These are phyloP conservation scores for Pistacia integerrima DNA, from an alignment of 345 rosid species.

Conservation along the genomic window DNA sequence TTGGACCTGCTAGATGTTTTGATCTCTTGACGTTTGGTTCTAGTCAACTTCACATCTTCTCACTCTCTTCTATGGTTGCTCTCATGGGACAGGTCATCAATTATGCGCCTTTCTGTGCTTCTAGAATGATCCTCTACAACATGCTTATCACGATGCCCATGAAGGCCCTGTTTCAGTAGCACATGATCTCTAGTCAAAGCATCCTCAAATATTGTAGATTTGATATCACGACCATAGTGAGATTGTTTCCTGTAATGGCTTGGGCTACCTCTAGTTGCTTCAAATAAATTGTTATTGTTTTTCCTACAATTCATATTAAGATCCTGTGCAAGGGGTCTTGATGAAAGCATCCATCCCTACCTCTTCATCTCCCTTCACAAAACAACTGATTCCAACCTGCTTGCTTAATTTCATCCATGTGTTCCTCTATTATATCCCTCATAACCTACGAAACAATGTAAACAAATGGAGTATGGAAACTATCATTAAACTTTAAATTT, in stretches of 20 bases:
- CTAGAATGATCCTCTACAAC: slow-evolving; percentile 33
- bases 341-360: slow-evolving; percentile 30
- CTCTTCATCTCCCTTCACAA: slow-evolving; percentile 54
- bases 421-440: slow-evolving; percentile 83
- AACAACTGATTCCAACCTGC: slow-evolving; percentile 89
- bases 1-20: slow-evolving; percentile 37
- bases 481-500: background rate
- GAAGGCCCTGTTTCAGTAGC: slow-evolving; percentile 27
- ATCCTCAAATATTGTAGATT: slow-evolving; percentile 32
- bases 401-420: slow-evolving; percentile 74
- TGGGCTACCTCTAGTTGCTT: slow-evolving; percentile 20
- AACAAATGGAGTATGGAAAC: slow-evolving; percentile 12
- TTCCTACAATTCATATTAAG: slow-evolving; percentile 19
- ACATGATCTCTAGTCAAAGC: slow-evolving; percentile 30
- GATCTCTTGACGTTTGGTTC: slow-evolving; percentile 28
- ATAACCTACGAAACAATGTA: slow-evolving; percentile 49
- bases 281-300: slow-evolving; percentile 25
- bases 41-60: slow-evolving; percentile 26
- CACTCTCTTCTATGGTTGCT: slow-evolving; percentile 9
- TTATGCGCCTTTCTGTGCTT: slow-evolving; percentile 34
- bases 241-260: slow-evolving; percentile 33
- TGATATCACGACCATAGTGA: slow-evolving; percentile 25
- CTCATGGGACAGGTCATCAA: slow-evolving; percentile 36
- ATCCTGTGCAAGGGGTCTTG: slow-evolving; percentile 26
- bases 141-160: slow-evolving; percentile 31